phyloP scores from a whole-genome alignment of 768 basidiomycete species.

The Mycena haematopus region DNA sequence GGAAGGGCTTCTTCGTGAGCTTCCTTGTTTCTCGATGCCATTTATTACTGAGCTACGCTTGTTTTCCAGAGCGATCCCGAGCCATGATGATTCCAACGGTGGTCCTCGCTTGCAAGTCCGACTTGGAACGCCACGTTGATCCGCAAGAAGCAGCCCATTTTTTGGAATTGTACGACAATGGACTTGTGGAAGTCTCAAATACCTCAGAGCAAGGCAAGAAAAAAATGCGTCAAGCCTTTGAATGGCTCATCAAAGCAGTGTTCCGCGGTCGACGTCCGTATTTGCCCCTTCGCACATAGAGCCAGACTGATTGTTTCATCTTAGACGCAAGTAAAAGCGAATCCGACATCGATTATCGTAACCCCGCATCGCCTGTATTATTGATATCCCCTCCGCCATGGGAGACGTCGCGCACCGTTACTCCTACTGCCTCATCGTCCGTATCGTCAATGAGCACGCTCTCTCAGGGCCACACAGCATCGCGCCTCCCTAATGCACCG shows the following conservation, averaged over 20 bases:
- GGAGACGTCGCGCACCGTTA: constrained; percentile 60
- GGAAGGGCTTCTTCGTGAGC: constrained; percentile 74
- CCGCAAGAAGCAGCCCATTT: constrained; percentile 56
- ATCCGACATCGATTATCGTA: constrained; percentile 56
- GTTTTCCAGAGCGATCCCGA: constrained; percentile 58
- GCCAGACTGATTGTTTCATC: constrained; percentile 16
- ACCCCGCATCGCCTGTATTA: constrained; percentile 75
- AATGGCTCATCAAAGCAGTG: constrained; percentile 74
- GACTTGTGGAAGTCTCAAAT: constrained; percentile 77
- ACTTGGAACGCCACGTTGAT: constrained; percentile 65
- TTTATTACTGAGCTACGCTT: constrained; percentile 17
- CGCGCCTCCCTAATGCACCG: constrained; percentile 35
- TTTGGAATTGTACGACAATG: constrained; percentile 70
- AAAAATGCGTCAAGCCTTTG: constrained; percentile 78
- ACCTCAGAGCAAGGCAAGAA: constrained; percentile 61
- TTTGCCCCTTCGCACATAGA: constrained; percentile 2
- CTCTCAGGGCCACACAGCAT: constrained; percentile 37
- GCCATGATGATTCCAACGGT: constrained; percentile 67
- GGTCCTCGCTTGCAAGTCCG: constrained; percentile 89
- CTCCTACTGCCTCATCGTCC: constrained; percentile 57
- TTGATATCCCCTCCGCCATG: constrained; percentile 58
- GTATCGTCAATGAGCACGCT: constrained; percentile 40
- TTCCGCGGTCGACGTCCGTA: constrained; percentile 55
- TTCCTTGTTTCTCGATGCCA: constrained; percentile 15
- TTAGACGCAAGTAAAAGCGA: constrained; percentile 39